These are phyloP conservation scores for Schizosaccharomyces osmophilus DNA, from an alignment of 805 yeast species.

Conservation along the genomic window DNA sequence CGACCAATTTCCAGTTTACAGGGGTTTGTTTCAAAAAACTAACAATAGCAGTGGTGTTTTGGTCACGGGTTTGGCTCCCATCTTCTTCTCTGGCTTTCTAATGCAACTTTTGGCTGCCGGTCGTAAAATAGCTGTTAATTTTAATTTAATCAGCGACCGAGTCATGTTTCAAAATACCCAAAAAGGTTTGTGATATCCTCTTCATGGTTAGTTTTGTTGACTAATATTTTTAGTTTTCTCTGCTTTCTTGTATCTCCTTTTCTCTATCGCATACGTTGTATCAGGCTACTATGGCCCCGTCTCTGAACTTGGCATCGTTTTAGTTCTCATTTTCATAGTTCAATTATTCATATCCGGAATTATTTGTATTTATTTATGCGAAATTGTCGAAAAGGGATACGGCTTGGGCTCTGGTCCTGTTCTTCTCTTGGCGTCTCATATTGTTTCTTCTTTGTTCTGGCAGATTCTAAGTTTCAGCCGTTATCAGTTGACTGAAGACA, in stretches of 20 bases:
- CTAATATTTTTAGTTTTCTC: slow-evolving; percentile 33
- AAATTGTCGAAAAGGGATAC: slow-evolving; percentile 88
- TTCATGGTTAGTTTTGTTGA: not conserved
- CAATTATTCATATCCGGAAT: slow-evolving; percentile 90
- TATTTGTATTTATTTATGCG: slow-evolving; percentile 75
- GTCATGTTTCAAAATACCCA: slow-evolving; percentile 84
- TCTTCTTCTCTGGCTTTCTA: slow-evolving; percentile 92
- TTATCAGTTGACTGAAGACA: slow-evolving; percentile 24
- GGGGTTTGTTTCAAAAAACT: too few relatives aligned
- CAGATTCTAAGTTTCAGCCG: slow-evolving; percentile 86
- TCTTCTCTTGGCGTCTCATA: slow-evolving; percentile 85
- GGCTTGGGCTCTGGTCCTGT: slow-evolving; percentile 94
- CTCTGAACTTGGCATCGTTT: slow-evolving; percentile 65
- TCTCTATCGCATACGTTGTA: slow-evolving; percentile 85
- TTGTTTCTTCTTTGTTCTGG: slow-evolving; percentile 93
- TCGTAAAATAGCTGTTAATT: slow-evolving; percentile 62
- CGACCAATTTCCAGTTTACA: too few relatives aligned
- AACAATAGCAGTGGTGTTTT: slow-evolving; percentile 27
- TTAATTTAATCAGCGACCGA: slow-evolving; percentile 66
- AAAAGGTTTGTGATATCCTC: slow-evolving; percentile 19
- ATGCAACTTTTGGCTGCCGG: slow-evolving; percentile 72
- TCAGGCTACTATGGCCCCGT: slow-evolving; percentile 96
- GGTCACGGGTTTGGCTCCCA: slow-evolving; percentile 96
- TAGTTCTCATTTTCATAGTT: slow-evolving; percentile 61
- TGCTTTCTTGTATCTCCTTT: slow-evolving; percentile 69